Conservation (phyloP, 2,329 filamentous ascomycete species). For the Bimuria novae-zelandiae region DNA sequence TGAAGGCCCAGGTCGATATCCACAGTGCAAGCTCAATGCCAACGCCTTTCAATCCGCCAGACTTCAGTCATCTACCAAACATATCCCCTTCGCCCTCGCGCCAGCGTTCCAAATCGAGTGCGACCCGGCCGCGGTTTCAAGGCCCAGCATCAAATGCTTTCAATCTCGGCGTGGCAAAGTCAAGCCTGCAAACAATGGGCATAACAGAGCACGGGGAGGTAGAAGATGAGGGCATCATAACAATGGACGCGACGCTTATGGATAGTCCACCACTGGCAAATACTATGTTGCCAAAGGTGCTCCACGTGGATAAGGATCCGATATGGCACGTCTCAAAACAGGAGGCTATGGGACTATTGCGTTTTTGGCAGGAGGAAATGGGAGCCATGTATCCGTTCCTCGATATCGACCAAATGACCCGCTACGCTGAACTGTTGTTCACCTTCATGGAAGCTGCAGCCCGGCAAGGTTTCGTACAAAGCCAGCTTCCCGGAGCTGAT, state of each 20-base stretch:
- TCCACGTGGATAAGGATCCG: conserved; percentile 68
- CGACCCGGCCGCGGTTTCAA: conserved; percentile 69
- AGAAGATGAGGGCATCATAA: conserved; percentile 62
- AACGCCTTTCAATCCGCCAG: conserved; percentile 36
- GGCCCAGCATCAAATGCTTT: conserved; percentile 86
- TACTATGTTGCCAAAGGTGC: conserved; percentile 16
- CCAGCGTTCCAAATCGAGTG: conserved; percentile 35
- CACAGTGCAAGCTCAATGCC: conserved; percentile 36
- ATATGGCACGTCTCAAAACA: conserved; percentile 78
- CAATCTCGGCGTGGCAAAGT: conserved; percentile 84
- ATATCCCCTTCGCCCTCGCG: conserved; percentile 46
- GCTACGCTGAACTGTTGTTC: conserved; percentile 71
- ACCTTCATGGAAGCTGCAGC: conserved; percentile 72
- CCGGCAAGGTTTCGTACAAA: conserved; percentile 62
- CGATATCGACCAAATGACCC: conserved; percentile 71
- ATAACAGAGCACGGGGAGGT: conserved; percentile 69
- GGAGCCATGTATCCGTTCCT: conserved; percentile 91
- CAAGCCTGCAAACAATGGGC: conserved; percentile 86
- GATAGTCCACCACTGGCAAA: conserved; percentile 47
- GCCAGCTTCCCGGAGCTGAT: conserved; percentile 60
- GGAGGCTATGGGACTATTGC: conserved; percentile 78
- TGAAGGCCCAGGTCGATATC: conserved; percentile 59
- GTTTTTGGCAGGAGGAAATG: conserved; percentile 85
- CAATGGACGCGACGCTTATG: conserved; percentile 59
- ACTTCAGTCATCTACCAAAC: conserved; percentile 42